phyloP scores from a whole-genome alignment of 306 rosid species.

The Vigna trinervia region DNA sequence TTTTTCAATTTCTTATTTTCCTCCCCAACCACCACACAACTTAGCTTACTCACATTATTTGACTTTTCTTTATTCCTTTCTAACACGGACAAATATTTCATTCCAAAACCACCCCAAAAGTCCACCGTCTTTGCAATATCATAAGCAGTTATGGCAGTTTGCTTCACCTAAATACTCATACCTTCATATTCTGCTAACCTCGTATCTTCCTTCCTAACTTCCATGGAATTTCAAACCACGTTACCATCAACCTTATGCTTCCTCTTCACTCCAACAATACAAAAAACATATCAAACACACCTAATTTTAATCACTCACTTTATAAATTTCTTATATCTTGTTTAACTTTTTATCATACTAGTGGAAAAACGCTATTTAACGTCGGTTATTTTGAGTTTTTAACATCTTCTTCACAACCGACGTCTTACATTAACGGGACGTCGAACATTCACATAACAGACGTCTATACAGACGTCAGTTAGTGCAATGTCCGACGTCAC shows the following conservation, averaged over 20 bases:
- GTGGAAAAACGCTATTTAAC: no score
- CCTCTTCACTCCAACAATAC: no score
- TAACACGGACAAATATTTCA: constrained; percentile 50
- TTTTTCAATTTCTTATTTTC: constrained; percentile 28
- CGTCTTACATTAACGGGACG: no score
- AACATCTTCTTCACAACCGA: no score
- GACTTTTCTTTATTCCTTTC: constrained; percentile 45
- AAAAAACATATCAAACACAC: no score
- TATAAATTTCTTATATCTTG: no score
- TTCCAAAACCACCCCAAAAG: constrained; percentile 46
- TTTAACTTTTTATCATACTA: no score
- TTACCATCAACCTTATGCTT: constrained; percentile 19
- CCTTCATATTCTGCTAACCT: constrained; percentile 39
- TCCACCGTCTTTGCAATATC: constrained; percentile 51
- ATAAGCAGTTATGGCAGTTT: constrained; percentile 46
- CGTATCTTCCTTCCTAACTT: constrained; percentile 25
- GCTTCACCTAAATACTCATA: constrained; percentile 44
- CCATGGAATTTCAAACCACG: constrained; percentile 22
- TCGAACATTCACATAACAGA: no score
- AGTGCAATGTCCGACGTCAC: no score
- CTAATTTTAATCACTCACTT: no score
- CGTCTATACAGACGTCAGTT: no score
- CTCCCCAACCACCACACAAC: constrained; percentile 39
- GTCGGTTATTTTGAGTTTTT: no score
- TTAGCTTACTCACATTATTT: constrained; percentile 51